Evolutionary conservation across 2,329 filamentous ascomycete species (phyloP), one percentile per base, ranked within the genome.

Genomic region (Arthrobotrys entomopaga): DNA sequence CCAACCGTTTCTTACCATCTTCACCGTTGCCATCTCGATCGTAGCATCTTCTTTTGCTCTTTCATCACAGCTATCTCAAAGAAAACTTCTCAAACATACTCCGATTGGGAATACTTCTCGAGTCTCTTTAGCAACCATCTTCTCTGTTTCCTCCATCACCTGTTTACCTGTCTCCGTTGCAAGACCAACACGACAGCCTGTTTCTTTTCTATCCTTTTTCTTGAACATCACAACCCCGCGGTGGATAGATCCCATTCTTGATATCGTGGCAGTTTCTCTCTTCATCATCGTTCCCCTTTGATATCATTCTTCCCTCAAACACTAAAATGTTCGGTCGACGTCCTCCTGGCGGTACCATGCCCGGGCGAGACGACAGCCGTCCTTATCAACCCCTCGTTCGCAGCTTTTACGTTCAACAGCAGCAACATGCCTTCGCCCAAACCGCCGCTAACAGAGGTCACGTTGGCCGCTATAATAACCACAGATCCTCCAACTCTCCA

Each of bases 281-380:
- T 38, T 22, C 34, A 26, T n/a, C 19, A n/a, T 49, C 40, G n/a
- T n/a, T n/a, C 7, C 16, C 15, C n/a, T 65, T 19, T 38, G 8
- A 38, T 49, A 15, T 15, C 15, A 22, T 56, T 34, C 11, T 49
- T 40, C 19, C 20, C 50, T 38, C 42, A 46, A n/a, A n/a, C n/a
- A 46, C 59, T 54, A 60, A 52, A 1, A 67, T 67, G 64, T 59
- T 60, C n/a, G 54, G 34, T 53, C 26, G 53, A 6, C 53, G 53
- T 24, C 29, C 29, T 34, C 29, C 29, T 34, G 29, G 29, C 10
- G 40, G 6, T 38, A 11, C 53, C 3, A 20, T 50, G 16, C 2
- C 3, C 6, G 58, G 58, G 22, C 46, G 64, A 43, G 53, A 40
- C 8, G 42, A 29, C 2, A 58, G 24, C 26, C 42, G 63, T 40